phyloP scores from a whole-genome alignment of 2,329 filamentous ascomycete genomes.

The Elsinoe perseae region DNA sequence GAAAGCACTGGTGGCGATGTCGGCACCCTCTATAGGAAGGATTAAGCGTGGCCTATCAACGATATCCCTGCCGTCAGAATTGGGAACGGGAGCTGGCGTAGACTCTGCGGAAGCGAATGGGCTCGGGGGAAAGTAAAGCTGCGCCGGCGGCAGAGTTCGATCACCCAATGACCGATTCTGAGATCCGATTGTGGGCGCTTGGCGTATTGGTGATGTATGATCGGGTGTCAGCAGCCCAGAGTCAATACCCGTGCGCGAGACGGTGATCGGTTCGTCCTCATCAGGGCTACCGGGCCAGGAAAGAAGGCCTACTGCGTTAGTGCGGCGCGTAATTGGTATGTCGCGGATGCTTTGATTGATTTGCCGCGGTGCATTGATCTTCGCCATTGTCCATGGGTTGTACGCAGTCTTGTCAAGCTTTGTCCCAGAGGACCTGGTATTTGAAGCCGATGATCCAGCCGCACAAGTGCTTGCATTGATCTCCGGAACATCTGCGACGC shows the following conservation, averaged over 20 bases:
- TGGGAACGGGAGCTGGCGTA: slow-evolving; percentile 12
- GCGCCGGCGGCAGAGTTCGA: slow-evolving; percentile 4
- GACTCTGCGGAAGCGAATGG: not conserved
- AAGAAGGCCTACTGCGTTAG: no score
- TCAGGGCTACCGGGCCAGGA: no score
- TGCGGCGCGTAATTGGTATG: no score
- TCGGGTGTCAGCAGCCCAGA: slow-evolving; percentile 21
- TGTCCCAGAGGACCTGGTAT: slow-evolving; percentile 24
- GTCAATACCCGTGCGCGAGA: not conserved
- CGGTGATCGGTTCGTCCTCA: not conserved
- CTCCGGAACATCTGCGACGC: not conserved
- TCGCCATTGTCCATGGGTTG: slow-evolving; percentile 45
- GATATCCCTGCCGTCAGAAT: not conserved
- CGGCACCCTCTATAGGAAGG: not conserved
- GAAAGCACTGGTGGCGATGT: not conserved
- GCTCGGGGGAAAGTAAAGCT: slow-evolving; percentile 1
- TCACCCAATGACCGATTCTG: not conserved
- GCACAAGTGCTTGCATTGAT: not conserved
- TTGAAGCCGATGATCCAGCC: not conserved
- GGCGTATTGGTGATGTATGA: slow-evolving; percentile 19
- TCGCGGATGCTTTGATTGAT: slow-evolving; percentile 14
- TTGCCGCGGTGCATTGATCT: slow-evolving; percentile 35
- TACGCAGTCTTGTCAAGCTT: slow-evolving; percentile 21
- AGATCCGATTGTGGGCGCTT: not conserved
- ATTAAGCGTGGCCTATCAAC: slow-evolving; percentile 3